These are phyloP conservation scores for Cladophialophora yegresii DNA, from an alignment of 2,329 filamentous ascomycete genomes.

Conservation along the genomic window DNA sequence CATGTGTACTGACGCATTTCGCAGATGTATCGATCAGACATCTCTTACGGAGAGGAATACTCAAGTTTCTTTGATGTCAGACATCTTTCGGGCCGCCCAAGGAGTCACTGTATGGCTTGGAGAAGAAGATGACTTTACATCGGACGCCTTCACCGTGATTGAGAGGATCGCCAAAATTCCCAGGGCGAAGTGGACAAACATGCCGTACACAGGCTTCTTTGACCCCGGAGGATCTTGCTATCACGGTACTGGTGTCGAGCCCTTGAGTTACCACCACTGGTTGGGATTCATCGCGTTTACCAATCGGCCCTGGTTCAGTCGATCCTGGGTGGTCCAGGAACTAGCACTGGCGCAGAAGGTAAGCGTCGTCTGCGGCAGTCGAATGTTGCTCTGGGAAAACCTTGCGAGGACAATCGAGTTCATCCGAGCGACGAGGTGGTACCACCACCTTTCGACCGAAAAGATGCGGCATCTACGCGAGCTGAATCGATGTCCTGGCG, in stretches of 20 bases:
- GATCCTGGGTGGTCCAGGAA: constrained; percentile 27
- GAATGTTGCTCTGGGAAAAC: constrained; percentile 8
- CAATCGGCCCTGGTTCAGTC: constrained; percentile 19
- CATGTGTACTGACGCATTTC: not conserved
- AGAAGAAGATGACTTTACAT: constrained; percentile 15
- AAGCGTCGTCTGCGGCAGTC: constrained; percentile 10
- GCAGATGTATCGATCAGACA: constrained; percentile 30
- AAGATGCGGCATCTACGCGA: constrained; percentile 14
- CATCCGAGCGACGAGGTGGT: constrained; percentile 15
- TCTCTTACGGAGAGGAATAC: constrained; percentile 24
- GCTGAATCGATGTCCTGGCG: not conserved
- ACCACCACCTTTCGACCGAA: constrained; percentile 14
- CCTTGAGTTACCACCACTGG: constrained; percentile 14
- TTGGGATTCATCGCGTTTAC: constrained; percentile 16
- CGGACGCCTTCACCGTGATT: constrained; percentile 3
- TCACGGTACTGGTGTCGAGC: constrained; percentile 2
- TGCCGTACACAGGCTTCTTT: constrained; percentile 1
- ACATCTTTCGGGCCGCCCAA: constrained; percentile 21
- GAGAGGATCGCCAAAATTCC: constrained; percentile 1
- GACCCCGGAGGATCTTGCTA: constrained; percentile 7
- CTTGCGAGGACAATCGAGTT: constrained; percentile 17
- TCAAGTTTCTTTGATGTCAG: constrained; percentile 31
- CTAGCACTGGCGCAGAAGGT: constrained; percentile 19
- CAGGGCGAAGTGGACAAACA: not conserved
- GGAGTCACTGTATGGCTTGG: constrained; percentile 21